A percentile compares a stretch with the other conserved stretches of the same genome.
Conservation (phyloP, 148 eudicot genomes). For the Fagopyrum tataricum region DNA sequence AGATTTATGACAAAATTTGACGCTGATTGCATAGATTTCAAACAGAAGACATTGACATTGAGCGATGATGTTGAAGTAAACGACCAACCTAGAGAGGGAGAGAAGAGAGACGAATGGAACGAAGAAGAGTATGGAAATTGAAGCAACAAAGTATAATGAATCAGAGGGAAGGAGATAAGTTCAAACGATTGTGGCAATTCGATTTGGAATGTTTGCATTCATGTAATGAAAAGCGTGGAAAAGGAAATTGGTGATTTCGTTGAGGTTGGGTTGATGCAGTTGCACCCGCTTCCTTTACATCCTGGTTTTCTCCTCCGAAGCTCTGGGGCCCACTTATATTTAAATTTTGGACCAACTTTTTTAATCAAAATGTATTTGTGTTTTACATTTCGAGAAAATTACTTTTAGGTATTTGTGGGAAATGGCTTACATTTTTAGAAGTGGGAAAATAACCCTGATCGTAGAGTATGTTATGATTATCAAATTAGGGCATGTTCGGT, state of each 20-base stretch:
- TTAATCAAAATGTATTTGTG: neutral
- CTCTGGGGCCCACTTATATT: neutral
- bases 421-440: too few relatives aligned
- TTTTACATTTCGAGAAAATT: too few relatives aligned
- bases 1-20: neutral
- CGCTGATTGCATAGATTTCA: neutral
- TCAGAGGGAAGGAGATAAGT: neutral
- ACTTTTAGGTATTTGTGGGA: too few relatives aligned
- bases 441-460: too few relatives aligned
- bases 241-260: neutral
- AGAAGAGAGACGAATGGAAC: neutral
- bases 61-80: neutral
- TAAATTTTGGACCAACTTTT: neutral
- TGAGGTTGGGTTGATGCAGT: neutral
- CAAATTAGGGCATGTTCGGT: too few relatives aligned
- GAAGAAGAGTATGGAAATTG: neutral
- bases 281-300: slow-evolving; percentile 1
- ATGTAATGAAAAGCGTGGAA: neutral
- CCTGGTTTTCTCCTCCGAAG: neutral
- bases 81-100: neutral
- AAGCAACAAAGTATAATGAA: neutral
- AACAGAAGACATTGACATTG: neutral
- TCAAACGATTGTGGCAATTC: neutral
- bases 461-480: too few relatives aligned
- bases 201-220: neutral